Evolutionary conservation across 2,329 filamentous ascomycete species (phyloP), one percentile per base, ranked within the genome.

Genomic region (Cladosporium phlei): DNA sequence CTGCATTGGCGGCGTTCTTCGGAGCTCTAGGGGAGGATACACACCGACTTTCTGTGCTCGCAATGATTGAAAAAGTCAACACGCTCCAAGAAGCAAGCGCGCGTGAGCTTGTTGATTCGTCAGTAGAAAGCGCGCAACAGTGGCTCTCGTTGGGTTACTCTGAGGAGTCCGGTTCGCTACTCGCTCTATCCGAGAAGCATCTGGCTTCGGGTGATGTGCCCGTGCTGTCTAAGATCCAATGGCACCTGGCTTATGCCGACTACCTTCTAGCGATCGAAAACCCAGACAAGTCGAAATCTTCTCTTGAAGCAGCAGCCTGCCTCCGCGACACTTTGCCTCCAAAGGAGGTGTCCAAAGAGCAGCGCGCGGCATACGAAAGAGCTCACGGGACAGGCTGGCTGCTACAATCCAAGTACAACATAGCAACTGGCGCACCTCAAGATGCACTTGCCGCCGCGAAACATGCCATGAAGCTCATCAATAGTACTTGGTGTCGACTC

Each of bases 101-200:
- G 7, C 5, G 6, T 14, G 24, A 37, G 8, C 3, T 16, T 4
- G 17, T 45, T 5, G 24, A 35, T 4, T 20, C 14, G 2, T 45
- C 24, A 4, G 12, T 37, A 3, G 12, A 29, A 11, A 19, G 8
- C 16, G 42, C 42, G 7, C 55, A 74, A 6, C 76, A 81, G 52
- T 79, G 81, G 56, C 69, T 80, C 33, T 70, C 73, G 4, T 69
- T 84, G 50, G 82, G 81, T 21, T 79, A 82, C 55, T 76, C 76
- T 38, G 76, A 75, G 33, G 78, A 77, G 57, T 79, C 81, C 35
- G 73, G 72, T 5, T 59, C 73, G 4, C 63, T 75, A 2, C 72
- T 96, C 12, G 72, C 75, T 1, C 74, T 76, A 46, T 80, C 81
- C 3, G 75, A 82, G 52, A 65, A 69, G 16, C 73, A 76, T 40